Evolutionary conservation across 768 basidiomycete genomes (phyloP).

Genomic region (Tylopilus balloui): DNA sequence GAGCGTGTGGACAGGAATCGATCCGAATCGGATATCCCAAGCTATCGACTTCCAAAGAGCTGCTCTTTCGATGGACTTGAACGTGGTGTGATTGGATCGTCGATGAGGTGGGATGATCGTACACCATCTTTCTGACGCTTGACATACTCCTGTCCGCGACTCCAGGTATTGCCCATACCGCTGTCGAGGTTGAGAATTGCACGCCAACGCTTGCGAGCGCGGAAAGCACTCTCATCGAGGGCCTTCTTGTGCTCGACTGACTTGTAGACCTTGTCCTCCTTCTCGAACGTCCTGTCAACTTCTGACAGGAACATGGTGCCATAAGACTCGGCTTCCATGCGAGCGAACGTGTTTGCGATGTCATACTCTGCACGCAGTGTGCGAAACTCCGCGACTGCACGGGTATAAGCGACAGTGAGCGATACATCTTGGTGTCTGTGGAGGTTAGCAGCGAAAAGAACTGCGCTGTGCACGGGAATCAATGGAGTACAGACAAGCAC

Average conservation of each 20-base stretch:
- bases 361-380: slow-evolving; percentile 82
- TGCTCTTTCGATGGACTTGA: slow-evolving; percentile 23
- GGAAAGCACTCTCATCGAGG: slow-evolving; percentile 54
- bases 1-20: neutral
- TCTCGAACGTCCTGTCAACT: slow-evolving; percentile 55
- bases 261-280: slow-evolving; percentile 57
- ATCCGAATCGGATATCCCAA: slow-evolving; percentile 4
- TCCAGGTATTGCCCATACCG: slow-evolving; percentile 50
- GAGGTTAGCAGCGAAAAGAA: slow-evolving; percentile 78
- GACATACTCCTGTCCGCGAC: slow-evolving; percentile 69
- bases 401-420: slow-evolving; percentile 75
- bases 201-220: slow-evolving; percentile 75
- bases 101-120: slow-evolving; percentile 61
- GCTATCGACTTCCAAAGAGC: slow-evolving; percentile 18
- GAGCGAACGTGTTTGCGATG: slow-evolving; percentile 70
- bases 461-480: slow-evolving; percentile 47
- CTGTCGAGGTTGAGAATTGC: slow-evolving; percentile 48
- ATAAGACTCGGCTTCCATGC: slow-evolving; percentile 71
- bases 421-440: slow-evolving; percentile 59
- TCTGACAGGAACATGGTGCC: slow-evolving; percentile 66
- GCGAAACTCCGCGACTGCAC: slow-evolving; percentile 81
- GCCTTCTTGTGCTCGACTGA: slow-evolving; percentile 55
- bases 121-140: slow-evolving; percentile 68
- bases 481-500: slow-evolving; percentile 3
- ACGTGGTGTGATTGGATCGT: slow-evolving; percentile 29